These are phyloP conservation scores for Chrysoporthe austroafricana DNA, from an alignment of 2,329 filamentous ascomycete species.

Conservation along the genomic window DNA sequence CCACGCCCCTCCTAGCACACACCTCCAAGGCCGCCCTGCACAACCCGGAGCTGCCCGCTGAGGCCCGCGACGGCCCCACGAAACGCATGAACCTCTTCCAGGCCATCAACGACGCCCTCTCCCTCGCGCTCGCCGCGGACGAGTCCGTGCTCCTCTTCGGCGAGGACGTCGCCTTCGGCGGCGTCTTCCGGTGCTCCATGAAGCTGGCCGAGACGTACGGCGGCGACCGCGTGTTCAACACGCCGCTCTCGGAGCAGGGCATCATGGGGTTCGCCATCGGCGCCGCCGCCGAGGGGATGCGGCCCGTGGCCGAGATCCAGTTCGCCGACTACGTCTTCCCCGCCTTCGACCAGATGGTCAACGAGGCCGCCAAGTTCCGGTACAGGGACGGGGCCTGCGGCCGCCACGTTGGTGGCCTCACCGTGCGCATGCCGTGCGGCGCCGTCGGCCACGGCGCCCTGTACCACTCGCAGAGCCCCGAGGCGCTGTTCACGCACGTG, in stretches of 20 bases:
- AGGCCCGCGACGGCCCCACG: conserved; percentile 69
- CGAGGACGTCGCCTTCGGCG: conserved; percentile 91
- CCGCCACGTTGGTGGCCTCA: conserved; percentile 73
- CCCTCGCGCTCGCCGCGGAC: conserved; percentile 79
- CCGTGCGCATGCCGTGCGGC: conserved; percentile 88
- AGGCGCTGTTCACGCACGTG: conserved; percentile 85
- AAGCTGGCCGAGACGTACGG: conserved; percentile 69
- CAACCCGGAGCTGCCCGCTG: conserved; percentile 71
- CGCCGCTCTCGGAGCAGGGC: conserved; percentile 70
- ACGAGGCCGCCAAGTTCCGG: conserved; percentile 77
- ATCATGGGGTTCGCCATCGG: conserved; percentile 72
- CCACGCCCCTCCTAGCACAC: conserved; percentile 80
- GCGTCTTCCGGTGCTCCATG: conserved; percentile 71
- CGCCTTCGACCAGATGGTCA: conserved; percentile 78
- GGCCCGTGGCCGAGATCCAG: conserved; percentile 72
- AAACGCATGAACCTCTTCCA: conserved; percentile 94
- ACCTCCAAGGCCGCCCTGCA: conserved; percentile 72
- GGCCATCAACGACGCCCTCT: conserved; percentile 87
- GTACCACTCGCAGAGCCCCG: conserved; percentile 88
- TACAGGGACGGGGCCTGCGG: conserved; percentile 70
- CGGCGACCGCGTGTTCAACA: conserved; percentile 72
- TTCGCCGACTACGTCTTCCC: conserved; percentile 81
- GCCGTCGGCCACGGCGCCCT: conserved; percentile 87
- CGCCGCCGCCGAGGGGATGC: conserved; percentile 67
- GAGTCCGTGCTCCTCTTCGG: conserved; percentile 90